Conservation (phyloP, 2,329 filamentous ascomycete species). For the Botrytis byssoidea region DNA sequence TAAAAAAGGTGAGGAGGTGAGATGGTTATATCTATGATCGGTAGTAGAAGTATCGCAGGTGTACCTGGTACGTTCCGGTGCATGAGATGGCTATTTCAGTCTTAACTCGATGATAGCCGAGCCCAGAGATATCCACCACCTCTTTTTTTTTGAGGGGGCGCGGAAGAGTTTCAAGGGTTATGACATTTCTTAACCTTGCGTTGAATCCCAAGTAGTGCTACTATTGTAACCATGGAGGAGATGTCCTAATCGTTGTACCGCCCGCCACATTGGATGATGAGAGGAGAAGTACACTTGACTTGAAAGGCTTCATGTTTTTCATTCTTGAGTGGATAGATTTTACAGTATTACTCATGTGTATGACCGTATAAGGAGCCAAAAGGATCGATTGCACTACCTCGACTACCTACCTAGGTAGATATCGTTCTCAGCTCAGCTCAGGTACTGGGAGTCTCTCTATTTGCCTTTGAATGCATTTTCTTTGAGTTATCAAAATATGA, state of each 20-base stretch:
- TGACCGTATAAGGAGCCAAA: neutral
- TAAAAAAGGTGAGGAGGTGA: neutral
- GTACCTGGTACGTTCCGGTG: neutral
- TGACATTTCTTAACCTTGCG: neutral
- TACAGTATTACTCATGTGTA: neutral
- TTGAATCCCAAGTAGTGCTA: neutral
- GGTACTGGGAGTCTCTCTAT: neutral
- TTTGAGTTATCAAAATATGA: neutral
- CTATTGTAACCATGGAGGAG: neutral
- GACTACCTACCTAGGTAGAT: neutral
- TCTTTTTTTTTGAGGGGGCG: neutral
- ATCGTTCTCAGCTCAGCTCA: too few species aligned
- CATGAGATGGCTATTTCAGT: neutral
- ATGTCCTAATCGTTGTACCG: neutral
- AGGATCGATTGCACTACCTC: neutral
- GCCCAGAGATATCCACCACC: neutral
- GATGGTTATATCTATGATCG: constrained; percentile 12
- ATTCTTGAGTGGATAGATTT: neutral
- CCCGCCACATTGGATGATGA: neutral
- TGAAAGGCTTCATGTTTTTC: neutral
- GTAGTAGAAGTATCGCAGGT: too few species aligned
- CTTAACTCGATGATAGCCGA: constrained; percentile 10
- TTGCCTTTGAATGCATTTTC: neutral
- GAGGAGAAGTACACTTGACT: neutral
- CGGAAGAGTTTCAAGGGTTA: constrained; percentile 3